Conservation (phyloP, 2,329 filamentous ascomycete genomes). For the Exserohilum rostratum region DNA sequence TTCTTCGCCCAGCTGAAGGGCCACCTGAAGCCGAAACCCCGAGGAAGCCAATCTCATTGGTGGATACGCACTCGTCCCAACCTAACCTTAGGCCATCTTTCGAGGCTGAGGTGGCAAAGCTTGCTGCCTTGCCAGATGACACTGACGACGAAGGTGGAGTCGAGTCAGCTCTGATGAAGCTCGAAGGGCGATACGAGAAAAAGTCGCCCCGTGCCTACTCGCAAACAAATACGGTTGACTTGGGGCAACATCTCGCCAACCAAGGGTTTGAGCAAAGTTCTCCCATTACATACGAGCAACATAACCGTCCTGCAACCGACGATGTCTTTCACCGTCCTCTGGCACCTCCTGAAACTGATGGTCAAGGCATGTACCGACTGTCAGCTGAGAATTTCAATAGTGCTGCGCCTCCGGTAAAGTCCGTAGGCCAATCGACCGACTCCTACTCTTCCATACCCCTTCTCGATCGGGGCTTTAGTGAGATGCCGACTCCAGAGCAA, state of each 20-base stretch:
- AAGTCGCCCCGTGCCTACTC: constrained; percentile 36
- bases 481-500: constrained; percentile 25
- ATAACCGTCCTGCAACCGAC: constrained; percentile 27
- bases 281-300: constrained; percentile 25
- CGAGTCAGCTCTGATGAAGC: constrained; percentile 87
- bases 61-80: constrained; percentile 62
- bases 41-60: constrained; percentile 49
- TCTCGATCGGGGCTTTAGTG: constrained; percentile 67
- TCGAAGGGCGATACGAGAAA: constrained; percentile 83
- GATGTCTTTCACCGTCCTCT: constrained; percentile 36
- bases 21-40: constrained; percentile 14
- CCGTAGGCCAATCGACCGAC: constrained; percentile 66
- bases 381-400: constrained; percentile 40
- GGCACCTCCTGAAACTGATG: constrained; percentile 28
- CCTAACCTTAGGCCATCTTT: constrained; percentile 71
- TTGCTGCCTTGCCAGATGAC: constrained; percentile 88
- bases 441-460: constrained; percentile 80
- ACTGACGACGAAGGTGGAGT: constrained; percentile 78
- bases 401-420: constrained; percentile 37
- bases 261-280: constrained; percentile 24
- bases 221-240: constrained; percentile 22
- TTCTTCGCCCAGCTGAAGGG: constrained; percentile 13
- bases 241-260: constrained; percentile 32
- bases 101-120: constrained; percentile 82
- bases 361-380: constrained; percentile 39